Evolutionary conservation across 2,329 filamentous ascomycete species (phyloP).

Genomic region (Nigrospora osmanthi): DNA sequence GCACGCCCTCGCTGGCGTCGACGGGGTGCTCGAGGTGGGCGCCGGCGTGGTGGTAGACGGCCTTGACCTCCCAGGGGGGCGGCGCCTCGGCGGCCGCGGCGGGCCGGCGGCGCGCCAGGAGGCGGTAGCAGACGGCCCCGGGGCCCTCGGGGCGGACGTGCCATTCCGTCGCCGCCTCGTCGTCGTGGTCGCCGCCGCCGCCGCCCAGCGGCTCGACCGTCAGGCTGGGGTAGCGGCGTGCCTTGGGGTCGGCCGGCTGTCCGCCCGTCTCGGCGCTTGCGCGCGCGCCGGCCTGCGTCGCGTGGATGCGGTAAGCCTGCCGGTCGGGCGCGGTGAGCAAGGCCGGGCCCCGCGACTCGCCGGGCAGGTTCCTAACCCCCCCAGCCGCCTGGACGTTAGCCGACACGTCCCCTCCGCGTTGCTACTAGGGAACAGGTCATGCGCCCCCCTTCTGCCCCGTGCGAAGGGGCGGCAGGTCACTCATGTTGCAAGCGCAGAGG

Average conservation of each 20-base stretch:
- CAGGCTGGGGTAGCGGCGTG: neutral
- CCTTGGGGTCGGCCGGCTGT: neutral
- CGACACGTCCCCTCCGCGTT: no score
- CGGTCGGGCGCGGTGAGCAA: neutral
- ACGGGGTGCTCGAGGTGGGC: slow-evolving; percentile 3
- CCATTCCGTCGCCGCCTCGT: neutral
- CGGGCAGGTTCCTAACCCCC: neutral
- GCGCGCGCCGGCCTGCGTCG: neutral
- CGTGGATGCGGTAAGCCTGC: neutral
- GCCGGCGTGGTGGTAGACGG: slow-evolving; percentile 10
- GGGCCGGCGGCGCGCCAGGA: neutral
- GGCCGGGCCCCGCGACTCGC: neutral
- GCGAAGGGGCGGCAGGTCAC: no score
- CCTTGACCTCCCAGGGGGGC: slow-evolving; percentile 1
- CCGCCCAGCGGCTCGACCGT: neutral
- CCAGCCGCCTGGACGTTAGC: no score
- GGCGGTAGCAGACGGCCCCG: neutral
- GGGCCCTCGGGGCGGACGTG: neutral
- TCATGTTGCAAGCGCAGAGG: no score
- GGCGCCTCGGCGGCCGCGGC: neutral
- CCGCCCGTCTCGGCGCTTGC: no score
- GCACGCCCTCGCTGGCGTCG: slow-evolving; percentile 8
- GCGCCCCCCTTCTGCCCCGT: no score
- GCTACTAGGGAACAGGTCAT: no score
- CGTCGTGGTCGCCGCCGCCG: no score